Evolutionary conservation across 1,284 basidiomycete species (phyloP).

Genomic region (Pyrrhoderma lamaoense): DNA sequence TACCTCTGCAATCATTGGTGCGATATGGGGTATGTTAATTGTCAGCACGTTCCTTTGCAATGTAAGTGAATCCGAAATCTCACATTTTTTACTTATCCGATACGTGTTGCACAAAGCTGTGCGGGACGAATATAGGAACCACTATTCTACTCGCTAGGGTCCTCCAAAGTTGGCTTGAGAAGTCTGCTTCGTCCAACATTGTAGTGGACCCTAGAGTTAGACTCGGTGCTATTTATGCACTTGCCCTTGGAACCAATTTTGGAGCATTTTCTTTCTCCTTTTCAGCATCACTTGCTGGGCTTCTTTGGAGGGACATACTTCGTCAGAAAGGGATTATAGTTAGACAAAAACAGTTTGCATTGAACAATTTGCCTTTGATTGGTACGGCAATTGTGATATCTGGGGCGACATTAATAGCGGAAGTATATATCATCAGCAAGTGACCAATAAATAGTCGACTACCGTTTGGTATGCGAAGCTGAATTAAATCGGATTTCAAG

Average conservation of each 20-base stretch:
- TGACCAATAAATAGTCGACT: too few relatives aligned
- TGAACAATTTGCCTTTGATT: slow-evolving; percentile 62
- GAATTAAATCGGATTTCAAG: too few relatives aligned
- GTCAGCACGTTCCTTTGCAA: slow-evolving; percentile 72
- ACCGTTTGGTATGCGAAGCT: too few relatives aligned
- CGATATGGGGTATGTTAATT: slow-evolving; percentile 42
- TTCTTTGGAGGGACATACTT: slow-evolving; percentile 83
- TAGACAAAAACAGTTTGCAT: slow-evolving; percentile 60
- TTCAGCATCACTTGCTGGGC: slow-evolving; percentile 82
- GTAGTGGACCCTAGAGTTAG: slow-evolving; percentile 25
- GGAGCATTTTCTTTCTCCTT: slow-evolving; percentile 92
- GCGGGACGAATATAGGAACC: slow-evolving; percentile 93
- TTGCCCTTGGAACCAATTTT: slow-evolving; percentile 84
- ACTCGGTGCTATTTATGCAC: slow-evolving; percentile 41
- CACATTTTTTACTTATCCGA: slow-evolving; percentile 4
- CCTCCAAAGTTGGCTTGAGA: slow-evolving; percentile 34
- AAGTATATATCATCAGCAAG: slow-evolving; percentile 11
- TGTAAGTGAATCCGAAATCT: slow-evolving; percentile 30
- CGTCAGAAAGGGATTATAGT: slow-evolving; percentile 72
- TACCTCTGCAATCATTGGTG: slow-evolving; percentile 34
- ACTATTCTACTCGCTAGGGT: slow-evolving; percentile 82
- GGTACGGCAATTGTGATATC: slow-evolving; percentile 22
- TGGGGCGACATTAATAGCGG: slow-evolving; percentile 16
- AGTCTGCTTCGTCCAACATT: slow-evolving; percentile 16
- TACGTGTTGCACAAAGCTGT: slow-evolving; percentile 37